Percentiles rank a stretch among this genome's conserved stretches.
phyloP scores from a whole-genome alignment of 306 rosid genomes.

The Abrus pulchellus region DNA sequence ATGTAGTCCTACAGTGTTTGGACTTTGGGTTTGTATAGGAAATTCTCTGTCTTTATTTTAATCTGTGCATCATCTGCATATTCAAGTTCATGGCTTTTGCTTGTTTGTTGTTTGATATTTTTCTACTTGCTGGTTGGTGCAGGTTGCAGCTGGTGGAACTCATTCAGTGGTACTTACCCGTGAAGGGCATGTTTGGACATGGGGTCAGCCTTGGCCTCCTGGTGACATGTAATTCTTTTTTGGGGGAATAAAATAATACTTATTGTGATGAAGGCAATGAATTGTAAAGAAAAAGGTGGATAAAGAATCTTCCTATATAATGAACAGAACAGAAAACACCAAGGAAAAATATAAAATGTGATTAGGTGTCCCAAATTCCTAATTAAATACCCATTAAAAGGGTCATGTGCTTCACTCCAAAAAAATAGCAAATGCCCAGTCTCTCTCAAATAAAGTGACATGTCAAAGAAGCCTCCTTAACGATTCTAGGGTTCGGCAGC shows the following conservation, averaged over 20 bases:
- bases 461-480: constrained; percentile 1
- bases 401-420: background rate
- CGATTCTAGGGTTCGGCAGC: background rate
- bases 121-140: constrained; percentile 37
- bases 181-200: constrained; percentile 97
- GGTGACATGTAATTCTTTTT: constrained; percentile 82
- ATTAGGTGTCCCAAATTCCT: background rate
- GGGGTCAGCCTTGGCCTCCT: constrained; percentile 99
- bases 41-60: constrained; percentile 24
- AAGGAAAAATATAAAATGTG: constrained; percentile 5
- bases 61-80: background rate
- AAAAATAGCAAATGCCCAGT: constrained; percentile 5
- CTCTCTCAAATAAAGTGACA: background rate
- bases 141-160: constrained; percentile 99
- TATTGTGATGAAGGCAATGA: constrained; percentile 19
- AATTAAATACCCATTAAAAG: background rate
- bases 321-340: constrained; percentile 1
- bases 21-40: background rate
- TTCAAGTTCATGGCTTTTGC: constrained; percentile 16
- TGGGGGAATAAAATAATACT: background rate
- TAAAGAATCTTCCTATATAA: constrained; percentile 21
- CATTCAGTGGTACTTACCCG: constrained; percentile 98
- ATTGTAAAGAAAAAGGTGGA: background rate
- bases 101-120: constrained; percentile 18
- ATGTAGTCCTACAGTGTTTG: constrained; percentile 19